These are phyloP conservation scores for Gamarada debralockiae DNA, from an alignment of 495 filamentous ascomycete species.

Conservation along the genomic window DNA sequence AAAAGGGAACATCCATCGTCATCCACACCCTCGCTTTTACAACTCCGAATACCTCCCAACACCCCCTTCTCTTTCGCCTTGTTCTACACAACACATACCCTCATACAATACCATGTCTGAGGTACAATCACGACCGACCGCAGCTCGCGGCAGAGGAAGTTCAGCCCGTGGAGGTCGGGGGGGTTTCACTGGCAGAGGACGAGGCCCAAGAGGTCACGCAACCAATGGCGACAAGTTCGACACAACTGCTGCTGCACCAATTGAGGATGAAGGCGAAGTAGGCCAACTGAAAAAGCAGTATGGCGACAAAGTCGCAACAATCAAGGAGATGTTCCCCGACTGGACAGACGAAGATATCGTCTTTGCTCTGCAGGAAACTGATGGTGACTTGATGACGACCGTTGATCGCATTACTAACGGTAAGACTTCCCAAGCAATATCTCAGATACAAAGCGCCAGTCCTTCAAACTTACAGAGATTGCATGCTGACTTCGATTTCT, in stretches of 20 bases:
- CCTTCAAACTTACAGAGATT: background rate
- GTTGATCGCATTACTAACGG: constrained; percentile 91
- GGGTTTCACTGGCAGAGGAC: constrained; percentile 71
- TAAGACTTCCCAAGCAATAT: constrained; percentile 37
- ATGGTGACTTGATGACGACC: constrained; percentile 79
- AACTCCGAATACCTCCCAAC: constrained; percentile 1
- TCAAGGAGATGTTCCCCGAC: constrained; percentile 88
- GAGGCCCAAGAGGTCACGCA: constrained; percentile 46
- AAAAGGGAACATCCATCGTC: constrained; percentile 10
- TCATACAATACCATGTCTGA: constrained; percentile 67
- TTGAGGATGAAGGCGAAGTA: constrained; percentile 87
- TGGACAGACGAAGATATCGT: constrained; percentile 92
- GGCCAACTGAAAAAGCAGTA: constrained; percentile 89
- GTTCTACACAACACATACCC: constrained; percentile 28
- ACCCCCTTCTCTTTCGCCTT: constrained; percentile 30
- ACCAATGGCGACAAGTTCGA: constrained; percentile 65
- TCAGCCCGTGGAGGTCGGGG: constrained; percentile 77
- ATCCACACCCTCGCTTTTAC: constrained; percentile 10
- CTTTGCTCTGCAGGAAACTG: constrained; percentile 85
- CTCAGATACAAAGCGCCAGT: background rate
- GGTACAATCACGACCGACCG: constrained; percentile 74
- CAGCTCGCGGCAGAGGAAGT: constrained; percentile 72
- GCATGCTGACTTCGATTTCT: background rate
- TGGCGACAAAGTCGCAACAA: constrained; percentile 61
- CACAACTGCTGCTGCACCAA: constrained; percentile 44